Base-by-base conservation (phyloP, 371 early-diverging fungal species). In the Circinella umbellata region DNA sequence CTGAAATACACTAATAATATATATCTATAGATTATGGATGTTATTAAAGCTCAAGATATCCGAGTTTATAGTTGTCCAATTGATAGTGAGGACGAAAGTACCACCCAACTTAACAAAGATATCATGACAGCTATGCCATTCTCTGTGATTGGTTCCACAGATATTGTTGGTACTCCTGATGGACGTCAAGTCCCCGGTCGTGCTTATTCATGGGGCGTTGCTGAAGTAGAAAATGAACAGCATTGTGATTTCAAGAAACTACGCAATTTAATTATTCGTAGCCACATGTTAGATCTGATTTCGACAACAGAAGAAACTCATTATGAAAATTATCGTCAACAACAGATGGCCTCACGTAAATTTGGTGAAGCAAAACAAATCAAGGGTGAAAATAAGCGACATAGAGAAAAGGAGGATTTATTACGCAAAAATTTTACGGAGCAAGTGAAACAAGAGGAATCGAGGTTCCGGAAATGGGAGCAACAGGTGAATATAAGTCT, bases 401-500 rank as follows among this genome's bases (percentile, higher is more conserved):
- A 95, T 88, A 92, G 94, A 81, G 96, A 96, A 55, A 96, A 97
- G 76, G 98, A 98, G 78, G 98, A 96, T 69, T 82, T 82, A 14
- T 87, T 98, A 67, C 89, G 96, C 69, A 92, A 93, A 76, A 86
- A 93, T 54, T 97, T 98, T 76, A 95, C 98, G 59, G 96, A 97
- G 76, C 95, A 97, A 76, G 98, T 97, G 67, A 88, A 93, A 69
- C 72, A 88, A 73, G 97, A 98, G 83, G 98, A 98, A 86, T 87
- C 88, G 74, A 80, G 97, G 69, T 98, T 98, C 90, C 90, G 97
- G 72, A 90, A 95, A 76, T 98, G 98, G 98, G 98, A 97, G 78
- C 95, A 96, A 79, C 93, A 90, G 88, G 94, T 94, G 81, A 61
- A 48, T 39, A 62, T 15, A 17, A 11, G 1, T 15, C 47, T 15